A percentile compares a stretch with the other conserved stretches of the same genome.
These are phyloP conservation scores for Aspergillus costaricaensis DNA, from an alignment of 2,329 filamentous ascomycete genomes.

Conservation along the genomic window DNA sequence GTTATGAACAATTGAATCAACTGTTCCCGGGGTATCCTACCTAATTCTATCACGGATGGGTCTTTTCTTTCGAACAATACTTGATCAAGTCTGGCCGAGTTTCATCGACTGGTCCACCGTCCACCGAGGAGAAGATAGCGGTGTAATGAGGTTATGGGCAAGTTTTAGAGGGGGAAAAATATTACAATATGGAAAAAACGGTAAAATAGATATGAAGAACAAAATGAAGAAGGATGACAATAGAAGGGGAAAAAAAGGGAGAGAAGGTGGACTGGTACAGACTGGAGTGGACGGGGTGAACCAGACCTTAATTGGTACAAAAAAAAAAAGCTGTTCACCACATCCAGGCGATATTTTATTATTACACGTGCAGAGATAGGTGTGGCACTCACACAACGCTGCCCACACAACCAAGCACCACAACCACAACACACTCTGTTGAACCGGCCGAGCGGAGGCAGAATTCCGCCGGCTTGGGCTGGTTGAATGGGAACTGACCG, in stretches of 20 bases:
- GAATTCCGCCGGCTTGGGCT: constrained; percentile 25
- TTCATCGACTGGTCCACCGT: constrained; percentile 9
- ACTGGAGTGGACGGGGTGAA: background rate
- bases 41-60: constrained; percentile 7
- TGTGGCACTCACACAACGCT: background rate
- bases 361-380: constrained; percentile 14
- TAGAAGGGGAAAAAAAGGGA: constrained; percentile 8
- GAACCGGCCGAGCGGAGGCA: constrained; percentile 28
- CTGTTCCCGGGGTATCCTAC: background rate
- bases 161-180: constrained; percentile 10
- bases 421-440: constrained; percentile 22
- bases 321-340: constrained; percentile 12
- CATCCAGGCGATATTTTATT: constrained; percentile 6
- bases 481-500: constrained; percentile 35
- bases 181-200: constrained; percentile 9
- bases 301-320: constrained; percentile 2
- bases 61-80: background rate
- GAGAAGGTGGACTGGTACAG: constrained; percentile 14
- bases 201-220: constrained; percentile 34
- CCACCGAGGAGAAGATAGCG: constrained; percentile 7
- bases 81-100: constrained; percentile 1
- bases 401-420: too few species aligned
- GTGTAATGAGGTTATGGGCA: constrained; percentile 12
- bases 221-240: constrained; percentile 10
- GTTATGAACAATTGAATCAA: background rate